These are phyloP conservation scores for Hygrophila difformis DNA, from an alignment of 257 asterid genomes.

Conservation along the genomic window DNA sequence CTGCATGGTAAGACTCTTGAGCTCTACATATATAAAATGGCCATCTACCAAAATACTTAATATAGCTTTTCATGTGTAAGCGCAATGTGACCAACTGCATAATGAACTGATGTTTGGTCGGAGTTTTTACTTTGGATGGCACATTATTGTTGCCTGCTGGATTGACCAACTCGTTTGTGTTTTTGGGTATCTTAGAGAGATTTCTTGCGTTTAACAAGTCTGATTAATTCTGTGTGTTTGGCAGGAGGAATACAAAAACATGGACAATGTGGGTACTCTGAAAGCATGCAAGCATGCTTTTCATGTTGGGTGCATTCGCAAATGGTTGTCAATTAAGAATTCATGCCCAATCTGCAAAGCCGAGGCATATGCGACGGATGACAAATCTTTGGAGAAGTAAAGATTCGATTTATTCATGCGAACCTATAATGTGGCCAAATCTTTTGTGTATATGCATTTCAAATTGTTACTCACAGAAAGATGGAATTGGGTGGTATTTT, in stretches of 20 bases:
- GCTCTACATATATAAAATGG: too few species aligned
- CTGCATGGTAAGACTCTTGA: constrained; percentile 50
- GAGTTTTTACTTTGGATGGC: too few species aligned
- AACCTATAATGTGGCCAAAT: constrained; percentile 10
- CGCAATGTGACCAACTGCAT: too few species aligned
- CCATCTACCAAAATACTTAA: too few species aligned
- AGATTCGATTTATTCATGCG: constrained; percentile 14
- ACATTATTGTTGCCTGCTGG: too few species aligned
- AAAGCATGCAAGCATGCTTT: constrained; percentile 57
- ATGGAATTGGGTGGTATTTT: too few species aligned
- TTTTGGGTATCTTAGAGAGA: too few species aligned
- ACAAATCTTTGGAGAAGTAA: constrained; percentile 19
- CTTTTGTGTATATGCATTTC: constrained; percentile 23
- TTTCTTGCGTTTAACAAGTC: too few species aligned
- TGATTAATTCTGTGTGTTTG: background rate
- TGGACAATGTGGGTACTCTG: constrained; percentile 52
- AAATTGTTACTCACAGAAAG: too few species aligned
- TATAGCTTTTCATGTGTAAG: too few species aligned
- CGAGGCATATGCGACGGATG: constrained; percentile 45
- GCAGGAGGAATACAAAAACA: constrained; percentile 58
- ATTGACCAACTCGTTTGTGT: too few species aligned
- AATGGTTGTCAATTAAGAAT: constrained; percentile 71
- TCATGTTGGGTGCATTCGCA: constrained; percentile 55
- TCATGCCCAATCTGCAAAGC: constrained; percentile 66
- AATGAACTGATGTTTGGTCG: too few species aligned